Evolutionary conservation across 352 stramenopile species (phyloP), one percentile per base, ranked within the genome.

Genomic region (Pythium aristosporum): DNA sequence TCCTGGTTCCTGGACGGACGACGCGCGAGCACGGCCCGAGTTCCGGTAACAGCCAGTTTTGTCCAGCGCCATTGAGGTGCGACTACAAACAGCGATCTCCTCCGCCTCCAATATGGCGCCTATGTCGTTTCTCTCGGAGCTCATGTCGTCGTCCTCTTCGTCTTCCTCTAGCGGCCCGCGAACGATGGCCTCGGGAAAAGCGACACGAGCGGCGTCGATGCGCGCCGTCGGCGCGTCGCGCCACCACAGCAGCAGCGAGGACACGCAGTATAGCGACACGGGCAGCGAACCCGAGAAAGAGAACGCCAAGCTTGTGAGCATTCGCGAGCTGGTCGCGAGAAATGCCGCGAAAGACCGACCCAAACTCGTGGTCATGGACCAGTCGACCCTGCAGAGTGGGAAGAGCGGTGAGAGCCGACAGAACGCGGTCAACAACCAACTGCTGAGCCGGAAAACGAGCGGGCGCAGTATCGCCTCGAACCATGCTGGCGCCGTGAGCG

Each of bases 251-350:
- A 68, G 73, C 15, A 68, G 73, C 57, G 68, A 82, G 1, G 63
- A 72, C 21, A 39, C 42, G 5, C 43, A 42, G n/a, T 34, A 32
- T 34, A 57, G 46, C 48, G 57, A 64, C 37, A 39, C 13, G 16
- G 47, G 18, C 11, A 59, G 37, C 39, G 61, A 68, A 11, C 54
- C 54, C 2, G 61, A 68, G 46, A 63, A 73, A 32, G 72, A 71
- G 10, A 79, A 80, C 58, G 64, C 82, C 56, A 88, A 89, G 58
- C 59, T 82, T 25, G 79, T 89, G 57, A 83, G 82, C 61, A 80
- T 88, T 11, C 68, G 72, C n/a, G 77, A 83, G 30, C 61, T 88
- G 2, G 65, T 88, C 28, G 64, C 66, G 18, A 50, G 69, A n/a
- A 80, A 78, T 41, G 52, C 59, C 15, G 47, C 50, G 23, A 61